Base-by-base conservation (phyloP, 208 protist genomes). In the Wallacemonas sp. region DNA sequence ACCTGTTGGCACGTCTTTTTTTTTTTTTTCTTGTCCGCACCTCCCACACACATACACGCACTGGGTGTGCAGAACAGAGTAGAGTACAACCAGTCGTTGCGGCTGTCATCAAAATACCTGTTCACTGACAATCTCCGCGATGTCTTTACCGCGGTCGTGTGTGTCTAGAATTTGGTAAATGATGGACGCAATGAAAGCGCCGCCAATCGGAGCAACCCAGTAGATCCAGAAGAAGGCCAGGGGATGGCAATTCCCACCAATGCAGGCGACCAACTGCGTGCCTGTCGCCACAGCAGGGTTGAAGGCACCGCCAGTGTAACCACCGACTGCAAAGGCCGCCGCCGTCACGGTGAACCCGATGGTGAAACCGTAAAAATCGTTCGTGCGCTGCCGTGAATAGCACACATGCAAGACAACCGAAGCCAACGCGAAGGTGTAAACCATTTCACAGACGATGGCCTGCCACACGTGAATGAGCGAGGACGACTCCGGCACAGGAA, bases 361-460 rank as follows among this genome's bases (percentile, higher is more conserved):
- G 2, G 79, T 76, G 59, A 97, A 86, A 3, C 84, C 86, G 41
- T 91, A 89, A 39, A 94, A 94, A 27, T 92, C 90, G 66, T 95
- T 96, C 31, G 68, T 83, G 44, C 84, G 88, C 63, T 94, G 85
- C 21, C 86, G 75, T 4, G 89, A 95, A 69, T 86, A 93, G 66
- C 74, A 85, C 31, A 90, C 86, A 68, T 95, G 89, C 31, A 95
- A 65, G 30, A 93, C 86, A 0, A 92, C 86, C 0, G 82, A 90
- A 27, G 79, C 71, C n/a, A 95, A 49, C 11, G 89, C 86, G 56
- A 93, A 93, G 15, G 82, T 87, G 72, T 91, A 95, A 34, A 91
- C 82, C 64, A 90, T 63, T 75, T 95, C 86, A 62, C 78, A 87
- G 24, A 93, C 55, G 21, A 91, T 55, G 9, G 75, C 70, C 72